Base-by-base conservation (phyloP, 352 stramenopile species). In the Pythium folliculosum region DNA sequence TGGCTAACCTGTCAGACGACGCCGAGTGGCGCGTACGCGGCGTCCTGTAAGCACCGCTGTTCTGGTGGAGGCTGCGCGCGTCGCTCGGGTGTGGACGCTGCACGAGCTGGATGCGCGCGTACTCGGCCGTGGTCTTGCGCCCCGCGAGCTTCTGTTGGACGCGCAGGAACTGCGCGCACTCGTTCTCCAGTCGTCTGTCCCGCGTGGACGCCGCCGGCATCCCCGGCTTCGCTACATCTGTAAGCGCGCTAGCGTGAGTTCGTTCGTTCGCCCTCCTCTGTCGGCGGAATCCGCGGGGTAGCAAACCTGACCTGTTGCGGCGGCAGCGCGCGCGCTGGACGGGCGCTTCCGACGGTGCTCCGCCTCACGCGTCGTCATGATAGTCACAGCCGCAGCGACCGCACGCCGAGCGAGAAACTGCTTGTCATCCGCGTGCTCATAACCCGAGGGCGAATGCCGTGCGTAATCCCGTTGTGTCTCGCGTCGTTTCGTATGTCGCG, bases 81-180 rank as follows among this genome's bases (percentile, higher is more conserved):
- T 59, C 56, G 6, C 69, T 63, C 27, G 27, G 27, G 48, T 78
- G 71, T 49, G 80, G 72, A 1, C 77, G 76, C 2, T 67, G 76
- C 12, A 86, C 67, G 38, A 90, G 38, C 14, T 80, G 80, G 19
- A 87, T 47, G 10, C 65, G 63, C 10, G 76, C 78, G 45, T 83
- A 84, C 40, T 88, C 75, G 27, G 86, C 76, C 2, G 78, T 77
- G 7, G 72, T 84, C 65, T 88, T 90, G 69, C 67, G 81, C 21
- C 78, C 72, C 5, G 80, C 8, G 10, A 88, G 69, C 63, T 73
- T 82, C 27, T 82, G 79, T 51, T 87, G 75, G 8, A 51, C 55
- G 19, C 73, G 63, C 2, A 71, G 63, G 14, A 80, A 70, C 50
- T 79, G 79, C 14, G 27, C 47, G 3, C 69, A 67, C 27, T 76